phyloP scores from a whole-genome alignment of 2,329 filamentous ascomycete genomes.

The Botrytis tulipae region DNA sequence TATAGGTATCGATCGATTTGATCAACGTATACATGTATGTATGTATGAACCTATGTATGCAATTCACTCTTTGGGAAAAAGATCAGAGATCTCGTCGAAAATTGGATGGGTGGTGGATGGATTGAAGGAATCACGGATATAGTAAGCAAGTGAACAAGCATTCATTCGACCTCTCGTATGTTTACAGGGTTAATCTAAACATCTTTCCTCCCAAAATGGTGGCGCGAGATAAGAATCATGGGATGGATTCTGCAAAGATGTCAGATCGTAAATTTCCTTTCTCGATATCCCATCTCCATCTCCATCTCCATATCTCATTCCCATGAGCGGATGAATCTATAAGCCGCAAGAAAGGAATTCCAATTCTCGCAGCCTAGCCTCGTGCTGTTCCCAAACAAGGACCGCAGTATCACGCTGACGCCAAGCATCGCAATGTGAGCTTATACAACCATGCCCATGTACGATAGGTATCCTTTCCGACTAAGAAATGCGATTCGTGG shows the following conservation, averaged over 20 bases:
- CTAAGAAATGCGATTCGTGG: background rate
- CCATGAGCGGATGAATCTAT: background rate
- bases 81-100: background rate
- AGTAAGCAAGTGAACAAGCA: background rate
- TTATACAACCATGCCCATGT: background rate
- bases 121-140: background rate
- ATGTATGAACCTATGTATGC: background rate
- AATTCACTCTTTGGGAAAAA: background rate
- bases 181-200: background rate
- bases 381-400: background rate
- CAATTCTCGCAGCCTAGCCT: background rate
- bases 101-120: background rate
- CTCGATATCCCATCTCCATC: background rate
- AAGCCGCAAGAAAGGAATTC: background rate
- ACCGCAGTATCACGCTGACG: background rate
- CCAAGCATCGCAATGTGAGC: background rate
- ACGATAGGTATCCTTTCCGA: background rate
- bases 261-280: background rate
- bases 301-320: background rate
- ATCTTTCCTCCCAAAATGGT: background rate
- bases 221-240: conserved; percentile 4
- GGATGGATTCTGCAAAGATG: background rate
- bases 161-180: background rate
- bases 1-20: background rate
- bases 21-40: background rate